These are phyloP conservation scores for Rubia peregrina DNA, from an alignment of 305 asterid genomes.

Conservation along the genomic window DNA sequence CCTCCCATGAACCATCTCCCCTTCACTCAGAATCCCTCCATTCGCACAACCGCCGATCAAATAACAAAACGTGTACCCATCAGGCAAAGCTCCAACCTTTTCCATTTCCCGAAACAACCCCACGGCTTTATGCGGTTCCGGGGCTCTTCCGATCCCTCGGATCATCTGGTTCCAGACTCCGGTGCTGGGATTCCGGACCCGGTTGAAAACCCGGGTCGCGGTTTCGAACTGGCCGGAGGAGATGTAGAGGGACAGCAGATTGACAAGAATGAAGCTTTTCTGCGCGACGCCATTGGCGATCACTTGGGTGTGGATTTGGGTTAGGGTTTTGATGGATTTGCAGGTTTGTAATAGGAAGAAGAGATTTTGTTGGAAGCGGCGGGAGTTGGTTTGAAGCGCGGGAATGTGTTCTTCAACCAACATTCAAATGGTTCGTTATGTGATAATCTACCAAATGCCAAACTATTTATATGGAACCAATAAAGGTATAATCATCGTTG, in stretches of 20 bases:
- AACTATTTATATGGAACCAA: not conserved
- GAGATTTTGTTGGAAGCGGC: conserved; percentile 46
- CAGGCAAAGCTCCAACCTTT: conserved; percentile 37
- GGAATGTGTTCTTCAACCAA: conserved; percentile 31
- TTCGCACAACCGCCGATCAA: conserved; percentile 49
- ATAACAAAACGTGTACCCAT: conserved; percentile 59
- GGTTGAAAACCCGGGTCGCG: conserved; percentile 50
- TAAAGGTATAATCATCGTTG: too few relatives aligned
- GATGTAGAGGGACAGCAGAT: conserved; percentile 41
- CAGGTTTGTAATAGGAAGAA: conserved; percentile 46
- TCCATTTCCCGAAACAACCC: conserved; percentile 41
- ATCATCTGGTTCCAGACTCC: conserved; percentile 71
- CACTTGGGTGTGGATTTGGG: conserved; percentile 57
- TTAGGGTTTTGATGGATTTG: conserved; percentile 35
- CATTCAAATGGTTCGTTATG: conserved; percentile 25
- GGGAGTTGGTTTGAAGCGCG: conserved; percentile 25
- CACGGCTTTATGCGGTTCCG: conserved; percentile 34
- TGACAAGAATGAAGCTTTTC: conserved; percentile 62
- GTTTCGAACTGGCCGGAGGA: conserved; percentile 28
- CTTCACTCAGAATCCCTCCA: conserved; percentile 46
- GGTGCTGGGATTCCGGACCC: conserved; percentile 43
- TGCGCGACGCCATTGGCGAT: conserved; percentile 42
- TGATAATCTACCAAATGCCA: not conserved
- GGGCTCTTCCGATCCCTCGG: conserved; percentile 32
- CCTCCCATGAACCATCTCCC: conserved; percentile 64